These are phyloP conservation scores for Acacia crassicarpa DNA, from an alignment of 306 rosid species.

Conservation along the genomic window DNA sequence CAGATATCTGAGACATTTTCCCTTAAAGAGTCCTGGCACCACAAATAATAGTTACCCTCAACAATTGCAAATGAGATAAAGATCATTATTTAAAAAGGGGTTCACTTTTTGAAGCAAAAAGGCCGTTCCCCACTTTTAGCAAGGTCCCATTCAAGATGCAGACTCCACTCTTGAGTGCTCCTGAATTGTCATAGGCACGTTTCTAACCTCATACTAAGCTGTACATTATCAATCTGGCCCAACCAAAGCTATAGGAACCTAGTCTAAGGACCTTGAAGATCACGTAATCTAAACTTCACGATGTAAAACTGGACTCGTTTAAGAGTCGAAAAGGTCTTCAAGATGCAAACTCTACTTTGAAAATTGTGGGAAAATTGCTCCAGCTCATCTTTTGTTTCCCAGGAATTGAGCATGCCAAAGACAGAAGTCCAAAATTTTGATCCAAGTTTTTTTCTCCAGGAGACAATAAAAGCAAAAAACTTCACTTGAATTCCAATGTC, in stretches of 20 bases:
- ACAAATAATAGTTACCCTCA: slow-evolving; percentile 36
- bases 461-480: not conserved
- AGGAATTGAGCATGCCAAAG: not conserved
- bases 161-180: slow-evolving; percentile 36
- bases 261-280: slow-evolving; percentile 21
- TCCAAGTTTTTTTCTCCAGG: not conserved
- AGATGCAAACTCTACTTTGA: not conserved
- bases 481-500: slow-evolving; percentile 19
- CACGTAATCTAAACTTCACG: slow-evolving; percentile 22
- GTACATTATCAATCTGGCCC: slow-evolving; percentile 30
- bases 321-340: slow-evolving; percentile 10
- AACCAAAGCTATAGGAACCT: not conserved
- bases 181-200: slow-evolving; percentile 44
- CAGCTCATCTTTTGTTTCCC: slow-evolving; percentile 34
- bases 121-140: slow-evolving; percentile 46
- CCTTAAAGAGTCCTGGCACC: slow-evolving; percentile 46
- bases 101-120: slow-evolving; percentile 39
- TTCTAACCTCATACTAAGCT: slow-evolving; percentile 32
- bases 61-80: slow-evolving; percentile 33
- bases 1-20: slow-evolving; percentile 58
- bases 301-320: slow-evolving; percentile 26
- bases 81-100: slow-evolving; percentile 9
- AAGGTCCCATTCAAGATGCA: slow-evolving; percentile 71
- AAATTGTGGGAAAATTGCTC: not conserved
- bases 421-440: not conserved